Conservation (phyloP, 371 early-diverging fungal genomes). For the Mucor velutinosus region DNA sequence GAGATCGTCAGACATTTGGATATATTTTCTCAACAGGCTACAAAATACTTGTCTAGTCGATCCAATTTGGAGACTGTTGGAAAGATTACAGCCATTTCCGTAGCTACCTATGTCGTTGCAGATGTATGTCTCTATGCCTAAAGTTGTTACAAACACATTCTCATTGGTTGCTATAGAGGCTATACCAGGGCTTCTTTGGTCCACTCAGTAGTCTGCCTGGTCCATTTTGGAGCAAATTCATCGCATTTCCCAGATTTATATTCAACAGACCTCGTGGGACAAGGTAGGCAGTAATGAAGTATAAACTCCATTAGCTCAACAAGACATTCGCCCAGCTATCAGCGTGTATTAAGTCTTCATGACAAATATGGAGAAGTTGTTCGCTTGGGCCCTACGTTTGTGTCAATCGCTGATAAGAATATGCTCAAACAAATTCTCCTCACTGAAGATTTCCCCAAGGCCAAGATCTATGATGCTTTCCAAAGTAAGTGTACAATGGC, state of each 20-base stretch:
- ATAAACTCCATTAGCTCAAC: background rate
- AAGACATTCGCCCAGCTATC: constrained; percentile 5
- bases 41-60: constrained; percentile 8
- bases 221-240: constrained; percentile 27
- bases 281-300: constrained; percentile 5
- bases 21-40: background rate
- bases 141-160: background rate
- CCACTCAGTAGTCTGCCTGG: constrained; percentile 33
- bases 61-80: constrained; percentile 15
- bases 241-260: constrained; percentile 11
- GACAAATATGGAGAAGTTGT: constrained; percentile 24
- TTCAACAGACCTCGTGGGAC: constrained; percentile 29
- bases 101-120: constrained; percentile 12
- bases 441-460: constrained; percentile 22
- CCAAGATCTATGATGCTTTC: constrained; percentile 14
- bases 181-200: constrained; percentile 37
- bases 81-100: constrained; percentile 19
- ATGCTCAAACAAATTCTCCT: constrained; percentile 18
- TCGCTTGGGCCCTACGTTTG: constrained; percentile 12
- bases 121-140: background rate
- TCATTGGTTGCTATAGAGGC: constrained; percentile 17
- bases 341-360: constrained; percentile 8
- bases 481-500: constrained; percentile 11
- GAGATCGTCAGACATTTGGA: constrained; percentile 2
- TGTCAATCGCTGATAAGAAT: constrained; percentile 19